Conservation (phyloP, 805 yeast genomes). For the Starmerella gropengiesseri region DNA sequence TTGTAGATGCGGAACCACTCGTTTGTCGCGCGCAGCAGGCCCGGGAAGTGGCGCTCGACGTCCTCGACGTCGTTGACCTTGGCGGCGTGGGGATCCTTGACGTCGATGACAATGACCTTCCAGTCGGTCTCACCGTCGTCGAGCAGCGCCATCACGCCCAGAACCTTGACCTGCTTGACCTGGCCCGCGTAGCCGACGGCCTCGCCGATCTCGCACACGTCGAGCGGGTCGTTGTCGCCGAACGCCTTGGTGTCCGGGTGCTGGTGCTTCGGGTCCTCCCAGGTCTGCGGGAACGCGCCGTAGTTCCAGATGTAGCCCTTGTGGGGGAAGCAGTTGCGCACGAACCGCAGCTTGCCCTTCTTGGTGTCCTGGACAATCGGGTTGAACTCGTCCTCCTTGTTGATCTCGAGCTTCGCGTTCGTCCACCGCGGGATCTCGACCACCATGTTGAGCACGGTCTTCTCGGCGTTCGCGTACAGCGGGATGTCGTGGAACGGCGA, state of each 20-base stretch:
- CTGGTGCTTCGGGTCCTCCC: conserved; percentile 81
- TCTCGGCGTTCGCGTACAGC: conserved; percentile 85
- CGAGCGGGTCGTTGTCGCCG: conserved; percentile 95
- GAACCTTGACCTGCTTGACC: conserved; percentile 77
- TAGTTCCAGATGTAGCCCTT: conserved; percentile 98
- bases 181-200: conserved; percentile 50
- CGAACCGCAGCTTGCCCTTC: conserved; percentile 92
- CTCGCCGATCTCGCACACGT: conserved; percentile 81
- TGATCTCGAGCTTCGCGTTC: conserved; percentile 91
- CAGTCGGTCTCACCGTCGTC: conserved; percentile 98
- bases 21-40: conserved; percentile 82
- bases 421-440: conserved; percentile 99
- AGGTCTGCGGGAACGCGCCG: conserved; percentile 98
- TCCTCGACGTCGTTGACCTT: conserved; percentile 85
- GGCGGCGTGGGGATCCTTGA: conserved; percentile 78
- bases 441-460: conserved; percentile 76
- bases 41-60: conserved; percentile 82
- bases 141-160: conserved; percentile 88
- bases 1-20: conserved; percentile 99
- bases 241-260: conserved; percentile 39
- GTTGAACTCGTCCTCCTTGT: conserved; percentile 71
- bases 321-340: conserved; percentile 96
- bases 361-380: conserved; percentile 96
- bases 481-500: conserved; percentile 94
- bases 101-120: conserved; percentile 85